These are phyloP conservation scores for Bimuria novae-zelandiae DNA, from an alignment of 2,329 filamentous ascomycete species.

Conservation along the genomic window DNA sequence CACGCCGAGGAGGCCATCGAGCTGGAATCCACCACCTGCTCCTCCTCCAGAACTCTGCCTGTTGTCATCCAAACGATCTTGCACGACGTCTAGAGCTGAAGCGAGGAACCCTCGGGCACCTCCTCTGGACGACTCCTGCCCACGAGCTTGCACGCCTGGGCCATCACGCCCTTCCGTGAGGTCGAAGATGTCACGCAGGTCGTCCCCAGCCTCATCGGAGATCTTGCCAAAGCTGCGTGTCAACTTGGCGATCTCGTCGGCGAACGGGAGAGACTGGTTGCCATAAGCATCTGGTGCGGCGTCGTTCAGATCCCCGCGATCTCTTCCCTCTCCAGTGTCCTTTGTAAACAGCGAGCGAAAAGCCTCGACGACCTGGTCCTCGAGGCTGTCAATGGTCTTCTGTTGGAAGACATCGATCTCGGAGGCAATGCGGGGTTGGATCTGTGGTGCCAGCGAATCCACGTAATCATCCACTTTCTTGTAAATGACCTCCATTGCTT, in stretches of 20 bases:
- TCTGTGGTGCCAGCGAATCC: slow-evolving; percentile 36
- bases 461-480: slow-evolving; percentile 38
- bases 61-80: slow-evolving; percentile 29
- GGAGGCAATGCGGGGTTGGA: slow-evolving; percentile 36
- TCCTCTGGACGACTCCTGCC: background rate
- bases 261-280: slow-evolving; percentile 34
- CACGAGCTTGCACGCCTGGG: slow-evolving; percentile 19
- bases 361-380: slow-evolving; percentile 35
- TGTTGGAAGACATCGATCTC: slow-evolving; percentile 38
- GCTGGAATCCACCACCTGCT: slow-evolving; percentile 21
- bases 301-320: slow-evolving; percentile 24
- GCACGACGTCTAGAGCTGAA: slow-evolving; percentile 30
- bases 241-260: slow-evolving; percentile 35
- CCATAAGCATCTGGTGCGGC: slow-evolving; percentile 35
- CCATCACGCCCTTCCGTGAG: slow-evolving; percentile 27
- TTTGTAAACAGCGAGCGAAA: slow-evolving; percentile 35
- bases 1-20: slow-evolving; percentile 32
- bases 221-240: slow-evolving; percentile 35
- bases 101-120: slow-evolving; percentile 33
- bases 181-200: slow-evolving; percentile 35
- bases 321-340: slow-evolving; percentile 25
- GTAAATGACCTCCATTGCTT: slow-evolving; percentile 26
- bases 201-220: slow-evolving; percentile 32
- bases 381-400: slow-evolving; percentile 38
- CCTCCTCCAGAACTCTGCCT: slow-evolving; percentile 14